Evolutionary conservation across 2,329 filamentous ascomycete genomes (phyloP), one percentile per base, ranked within the genome.

Genomic region (Ophiostoma sp.): DNA sequence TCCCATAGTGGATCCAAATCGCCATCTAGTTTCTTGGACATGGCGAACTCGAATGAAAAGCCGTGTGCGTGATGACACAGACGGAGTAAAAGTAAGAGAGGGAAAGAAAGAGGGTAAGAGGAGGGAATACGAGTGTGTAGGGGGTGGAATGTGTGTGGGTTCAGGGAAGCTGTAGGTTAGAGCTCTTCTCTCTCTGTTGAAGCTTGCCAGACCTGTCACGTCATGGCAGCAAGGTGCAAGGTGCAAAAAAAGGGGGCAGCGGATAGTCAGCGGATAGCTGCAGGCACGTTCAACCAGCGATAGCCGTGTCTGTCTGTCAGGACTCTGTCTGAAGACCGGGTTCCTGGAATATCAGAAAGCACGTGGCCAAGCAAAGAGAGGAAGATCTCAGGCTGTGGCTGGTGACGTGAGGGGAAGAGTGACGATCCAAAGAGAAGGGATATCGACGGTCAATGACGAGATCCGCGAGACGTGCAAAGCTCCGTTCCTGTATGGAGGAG

Each of bases 1-100:
- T 93, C 90, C 92, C 92, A 94, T 86, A 90, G 84, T 85, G 87
- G 87, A 84, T 90, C 89, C 73, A 85, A 78, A 70, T 86, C 85
- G 78, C 81, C 81, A 80, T 87, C 84, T 78, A 82, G 77, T 74
- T 81, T 82, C 69, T 80, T 80, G 80, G 74, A 59, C 74, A 76
- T 75, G 73, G 61, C 66, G 74, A 39, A 15, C 42, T 48, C 25
- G 19, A 45, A 22, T 28, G 52, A 39, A 2, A 42, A 11, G 3
- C 15, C n/a, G 28, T 33, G 48, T 57, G 19, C 25, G 45, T 50
- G 45, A 22, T 31, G 31, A 25, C n/a, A 64, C 33, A 9, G 42
- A 11, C 39, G 31, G 25, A 36, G 70, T 7, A 57, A n/a, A 71
- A 39, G 28, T 9, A n/a, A 22, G 19, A 33, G n/a, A 25, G 12